phyloP scores from a whole-genome alignment of 2,329 filamentous ascomycete species.

The Cercospora sp. region DNA sequence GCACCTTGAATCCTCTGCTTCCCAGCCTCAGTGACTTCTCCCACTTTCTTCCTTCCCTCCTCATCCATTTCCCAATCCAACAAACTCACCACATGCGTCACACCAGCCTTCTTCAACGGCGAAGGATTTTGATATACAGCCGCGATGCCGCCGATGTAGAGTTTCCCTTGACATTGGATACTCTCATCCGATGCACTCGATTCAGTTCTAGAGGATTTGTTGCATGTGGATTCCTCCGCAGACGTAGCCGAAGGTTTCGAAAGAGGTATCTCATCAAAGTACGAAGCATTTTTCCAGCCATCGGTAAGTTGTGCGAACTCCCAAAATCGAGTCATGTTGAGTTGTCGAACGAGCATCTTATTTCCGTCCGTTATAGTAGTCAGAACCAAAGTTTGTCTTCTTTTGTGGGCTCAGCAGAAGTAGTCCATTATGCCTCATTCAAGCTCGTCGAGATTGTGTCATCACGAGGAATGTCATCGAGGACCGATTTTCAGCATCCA shows the following conservation, averaged over 20 bases:
- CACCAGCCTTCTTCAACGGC: conserved; percentile 64
- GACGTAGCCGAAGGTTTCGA: not conserved
- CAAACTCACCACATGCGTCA: conserved; percentile 86
- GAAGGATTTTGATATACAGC: conserved; percentile 44
- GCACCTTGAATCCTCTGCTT: not conserved
- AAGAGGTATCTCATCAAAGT: conserved; percentile 42
- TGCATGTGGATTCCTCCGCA: conserved; percentile 19
- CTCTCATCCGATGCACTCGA: not conserved
- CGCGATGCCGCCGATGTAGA: conserved; percentile 47
- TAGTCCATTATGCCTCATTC: not conserved
- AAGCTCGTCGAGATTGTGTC: not conserved
- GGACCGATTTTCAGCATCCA: not conserved
- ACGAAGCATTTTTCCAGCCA: conserved; percentile 36
- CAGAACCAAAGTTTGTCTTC: not conserved
- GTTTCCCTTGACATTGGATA: conserved; percentile 28
- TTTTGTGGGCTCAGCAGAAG: not conserved
- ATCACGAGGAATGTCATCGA: not conserved
- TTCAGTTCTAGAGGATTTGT: not conserved
- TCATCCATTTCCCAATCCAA: conserved; percentile 57
- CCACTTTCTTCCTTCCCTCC: conserved; percentile 22
- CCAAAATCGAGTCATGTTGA: conserved; percentile 32
- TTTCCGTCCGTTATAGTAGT: not conserved
- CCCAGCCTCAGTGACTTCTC: conserved; percentile 39
- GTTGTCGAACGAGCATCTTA: conserved; percentile 1
- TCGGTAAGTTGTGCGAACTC: conserved; percentile 34